phyloP scores from a whole-genome alignment of 805 yeast genomes.

The Metschnikowia peoriensis region DNA sequence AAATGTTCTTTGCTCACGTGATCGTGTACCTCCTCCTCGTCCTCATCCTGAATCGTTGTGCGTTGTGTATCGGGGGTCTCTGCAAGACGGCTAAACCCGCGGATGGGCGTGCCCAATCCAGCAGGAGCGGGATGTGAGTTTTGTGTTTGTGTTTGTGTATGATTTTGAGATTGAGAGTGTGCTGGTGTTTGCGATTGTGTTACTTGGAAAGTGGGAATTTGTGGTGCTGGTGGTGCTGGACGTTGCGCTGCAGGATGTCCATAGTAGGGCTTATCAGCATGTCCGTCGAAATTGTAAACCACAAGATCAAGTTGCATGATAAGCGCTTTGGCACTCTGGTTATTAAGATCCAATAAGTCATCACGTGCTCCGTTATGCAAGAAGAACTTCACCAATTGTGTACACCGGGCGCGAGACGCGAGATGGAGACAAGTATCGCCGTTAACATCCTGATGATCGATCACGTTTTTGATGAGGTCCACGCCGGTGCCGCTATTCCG shows the following conservation, averaged over 20 bases:
- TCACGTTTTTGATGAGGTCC: slow-evolving; percentile 57
- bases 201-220: slow-evolving; percentile 2
- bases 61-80: slow-evolving; percentile 48
- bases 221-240: neutral
- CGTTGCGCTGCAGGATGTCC: neutral
- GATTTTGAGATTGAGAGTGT: neutral
- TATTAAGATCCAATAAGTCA: slow-evolving; percentile 43
- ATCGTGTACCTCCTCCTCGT: slow-evolving; percentile 29
- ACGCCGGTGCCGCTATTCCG: slow-evolving; percentile 34
- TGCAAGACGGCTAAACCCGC: slow-evolving; percentile 10
- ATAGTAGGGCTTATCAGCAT: neutral
- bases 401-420: slow-evolving; percentile 66
- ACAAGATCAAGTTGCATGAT: slow-evolving; percentile 39
- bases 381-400: slow-evolving; percentile 72
- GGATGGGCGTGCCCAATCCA: slow-evolving; percentile 18
- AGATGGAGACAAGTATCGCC: slow-evolving; percentile 88
- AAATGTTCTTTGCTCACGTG: slow-evolving; percentile 37
- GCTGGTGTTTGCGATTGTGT: neutral
- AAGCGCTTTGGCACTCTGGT: slow-evolving; percentile 45
- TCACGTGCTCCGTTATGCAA: slow-evolving; percentile 81
- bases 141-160: neutral
- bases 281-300: slow-evolving; percentile 16
- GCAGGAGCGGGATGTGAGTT: too few species aligned
- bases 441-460: slow-evolving; percentile 73
- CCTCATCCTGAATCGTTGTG: slow-evolving; percentile 45